Conservation (phyloP, 1,139 yeast species). For the Geotrichum citri-aurantii region DNA sequence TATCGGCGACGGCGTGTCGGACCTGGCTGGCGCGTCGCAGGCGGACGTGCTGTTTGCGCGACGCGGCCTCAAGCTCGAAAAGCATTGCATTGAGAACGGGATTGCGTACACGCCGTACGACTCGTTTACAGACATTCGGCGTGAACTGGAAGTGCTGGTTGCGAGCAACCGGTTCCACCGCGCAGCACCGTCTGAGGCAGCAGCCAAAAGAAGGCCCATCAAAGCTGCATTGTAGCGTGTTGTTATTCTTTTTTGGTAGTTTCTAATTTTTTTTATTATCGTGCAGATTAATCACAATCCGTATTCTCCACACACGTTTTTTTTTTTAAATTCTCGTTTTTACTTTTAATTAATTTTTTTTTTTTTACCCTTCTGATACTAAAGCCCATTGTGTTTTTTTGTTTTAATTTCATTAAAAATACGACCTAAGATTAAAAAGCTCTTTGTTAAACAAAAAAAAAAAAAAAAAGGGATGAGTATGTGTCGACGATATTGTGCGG, state of each 20-base stretch:
- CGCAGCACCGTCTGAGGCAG: not conserved
- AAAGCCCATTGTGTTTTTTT: too few species aligned
- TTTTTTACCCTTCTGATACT: too few species aligned
- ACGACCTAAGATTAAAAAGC: too few species aligned
- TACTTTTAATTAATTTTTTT: too few species aligned
- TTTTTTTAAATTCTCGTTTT: not conserved
- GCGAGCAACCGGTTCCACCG: constrained; percentile 26
- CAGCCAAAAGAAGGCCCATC: not conserved
- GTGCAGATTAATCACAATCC: too few species aligned
- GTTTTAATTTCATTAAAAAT: too few species aligned
- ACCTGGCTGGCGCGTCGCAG: constrained; percentile 42
- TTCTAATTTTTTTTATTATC: too few species aligned
- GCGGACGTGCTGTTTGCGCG: constrained; percentile 44
- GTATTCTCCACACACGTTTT: not conserved
- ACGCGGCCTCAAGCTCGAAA: constrained; percentile 39
- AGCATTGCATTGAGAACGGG: constrained; percentile 39
- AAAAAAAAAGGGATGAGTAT: too few species aligned
- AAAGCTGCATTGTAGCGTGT: not conserved
- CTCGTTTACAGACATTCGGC: constrained; percentile 39
- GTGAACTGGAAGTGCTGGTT: constrained; percentile 34
- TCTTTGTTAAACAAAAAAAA: too few species aligned
- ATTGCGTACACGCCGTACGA: constrained; percentile 42
- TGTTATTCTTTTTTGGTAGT: too few species aligned
- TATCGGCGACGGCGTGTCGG: constrained; percentile 45
- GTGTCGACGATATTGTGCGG: too few species aligned